These are phyloP conservation scores for Ganoderma meredithae DNA, from an alignment of 1,284 basidiomycete species.

Conservation along the genomic window DNA sequence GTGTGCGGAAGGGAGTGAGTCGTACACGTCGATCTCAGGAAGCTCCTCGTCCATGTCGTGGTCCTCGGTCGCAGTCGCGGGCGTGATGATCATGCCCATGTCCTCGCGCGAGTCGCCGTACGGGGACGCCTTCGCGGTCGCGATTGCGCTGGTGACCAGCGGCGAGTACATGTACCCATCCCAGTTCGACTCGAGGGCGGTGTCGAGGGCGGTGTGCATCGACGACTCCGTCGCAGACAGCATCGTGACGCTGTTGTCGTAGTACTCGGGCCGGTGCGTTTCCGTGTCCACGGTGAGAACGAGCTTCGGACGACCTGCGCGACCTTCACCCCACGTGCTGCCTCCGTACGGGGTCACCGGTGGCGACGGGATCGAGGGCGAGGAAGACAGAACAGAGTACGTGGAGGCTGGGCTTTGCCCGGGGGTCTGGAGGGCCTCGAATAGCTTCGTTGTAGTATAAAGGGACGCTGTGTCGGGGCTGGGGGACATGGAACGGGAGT, in stretches of 20 bases:
- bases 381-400: slow-evolving; percentile 42
- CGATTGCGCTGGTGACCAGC: slow-evolving; percentile 33
- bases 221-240: slow-evolving; percentile 62
- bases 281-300: slow-evolving; percentile 67
- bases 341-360: slow-evolving; percentile 53
- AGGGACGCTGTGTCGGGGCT: slow-evolving; percentile 36
- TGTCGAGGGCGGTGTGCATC: slow-evolving; percentile 80
- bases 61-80: slow-evolving; percentile 36
- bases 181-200: slow-evolving; percentile 60
- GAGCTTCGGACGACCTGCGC: slow-evolving; percentile 47
- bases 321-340: slow-evolving; percentile 47
- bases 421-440: slow-evolving; percentile 36
- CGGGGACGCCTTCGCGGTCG: slow-evolving; percentile 37
- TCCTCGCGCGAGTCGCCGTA: slow-evolving; percentile 34
- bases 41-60: slow-evolving; percentile 39
- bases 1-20: slow-evolving; percentile 29
- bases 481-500: slow-evolving; percentile 42
- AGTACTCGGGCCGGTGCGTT: slow-evolving; percentile 58
- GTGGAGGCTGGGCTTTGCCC: slow-evolving; percentile 39
- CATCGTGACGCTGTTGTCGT: slow-evolving; percentile 57
- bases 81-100: slow-evolving; percentile 38
- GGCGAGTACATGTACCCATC: slow-evolving; percentile 39
- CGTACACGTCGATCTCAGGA: slow-evolving; percentile 37
- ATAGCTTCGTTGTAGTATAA: slow-evolving; percentile 37
- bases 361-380: slow-evolving; percentile 41